These are phyloP conservation scores for Leccinum rimulosum DNA, from an alignment of 768 basidiomycete species.

Conservation along the genomic window DNA sequence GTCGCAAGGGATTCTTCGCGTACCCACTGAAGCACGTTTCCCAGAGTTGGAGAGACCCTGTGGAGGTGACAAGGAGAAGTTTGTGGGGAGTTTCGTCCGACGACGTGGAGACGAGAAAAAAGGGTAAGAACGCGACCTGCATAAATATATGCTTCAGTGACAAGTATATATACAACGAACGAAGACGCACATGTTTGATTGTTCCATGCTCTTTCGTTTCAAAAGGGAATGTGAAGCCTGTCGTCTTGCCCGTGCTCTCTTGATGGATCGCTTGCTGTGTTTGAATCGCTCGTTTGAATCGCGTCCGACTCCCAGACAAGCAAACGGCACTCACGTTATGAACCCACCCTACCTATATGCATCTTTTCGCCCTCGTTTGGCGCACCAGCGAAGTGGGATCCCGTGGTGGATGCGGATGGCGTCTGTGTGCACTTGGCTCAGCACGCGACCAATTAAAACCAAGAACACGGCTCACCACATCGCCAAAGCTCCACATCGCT, in stretches of 20 bases:
- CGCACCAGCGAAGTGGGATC: conserved; percentile 58
- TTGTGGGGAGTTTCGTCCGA: conserved; percentile 36
- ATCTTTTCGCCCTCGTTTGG: conserved; percentile 47
- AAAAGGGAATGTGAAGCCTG: conserved; percentile 61
- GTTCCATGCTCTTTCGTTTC: conserved; percentile 64
- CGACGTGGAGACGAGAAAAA: conserved; percentile 35
- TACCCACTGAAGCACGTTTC: conserved; percentile 63
- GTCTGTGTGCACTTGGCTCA: conserved; percentile 31
- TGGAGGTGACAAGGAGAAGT: conserved; percentile 63
- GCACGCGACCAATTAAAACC: neutral
- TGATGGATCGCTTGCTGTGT: conserved; percentile 53
- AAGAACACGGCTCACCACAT: conserved; percentile 40
- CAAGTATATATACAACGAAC: neutral
- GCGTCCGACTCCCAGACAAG: neutral
- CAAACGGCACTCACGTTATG: conserved; percentile 44
- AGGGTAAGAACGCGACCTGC: conserved; percentile 51
- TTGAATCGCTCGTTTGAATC: conserved; percentile 1
- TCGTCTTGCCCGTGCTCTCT: conserved; percentile 44
- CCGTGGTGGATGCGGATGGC: conserved; percentile 39
- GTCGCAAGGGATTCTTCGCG: conserved; percentile 78
- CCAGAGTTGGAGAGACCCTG: conserved; percentile 78
- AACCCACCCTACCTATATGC: conserved; percentile 55
- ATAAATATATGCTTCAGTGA: neutral
- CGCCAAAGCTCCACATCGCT: conserved; percentile 53
- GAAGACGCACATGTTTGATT: conserved; percentile 57